A percentile compares a stretch with the other conserved stretches of the same genome.
Evolutionary conservation across 495 filamentous ascomycete genomes (phyloP).

Genomic region (Apiosordaria backusii): DNA sequence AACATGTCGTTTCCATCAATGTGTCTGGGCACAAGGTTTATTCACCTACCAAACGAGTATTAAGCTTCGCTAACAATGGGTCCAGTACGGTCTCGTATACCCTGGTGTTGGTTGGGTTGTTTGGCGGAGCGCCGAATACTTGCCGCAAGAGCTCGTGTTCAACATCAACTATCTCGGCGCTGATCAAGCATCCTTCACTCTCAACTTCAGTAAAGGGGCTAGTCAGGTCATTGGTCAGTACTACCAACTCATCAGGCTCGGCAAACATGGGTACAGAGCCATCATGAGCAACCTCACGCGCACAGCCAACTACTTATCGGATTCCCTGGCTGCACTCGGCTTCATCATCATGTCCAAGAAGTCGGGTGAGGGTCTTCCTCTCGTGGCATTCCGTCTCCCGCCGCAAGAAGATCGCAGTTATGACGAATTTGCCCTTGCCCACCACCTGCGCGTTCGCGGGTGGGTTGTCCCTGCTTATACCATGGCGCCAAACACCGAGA

Average conservation of each 20-base stretch:
- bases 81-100: slow-evolving; percentile 63
- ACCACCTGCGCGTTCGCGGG: slow-evolving; percentile 74
- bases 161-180: slow-evolving; percentile 97
- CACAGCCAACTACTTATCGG: slow-evolving; percentile 74
- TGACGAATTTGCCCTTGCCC: slow-evolving; percentile 80
- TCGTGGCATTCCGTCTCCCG: slow-evolving; percentile 79
- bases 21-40: slow-evolving; percentile 89
- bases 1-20: slow-evolving; percentile 87
- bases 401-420: slow-evolving; percentile 56
- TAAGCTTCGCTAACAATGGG: slow-evolving; percentile 4
- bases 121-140: slow-evolving; percentile 77
- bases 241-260: slow-evolving; percentile 90
- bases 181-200: slow-evolving; percentile 93
- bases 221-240: slow-evolving; percentile 93
- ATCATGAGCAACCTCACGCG: slow-evolving; percentile 88
- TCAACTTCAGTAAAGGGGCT: slow-evolving; percentile 93
- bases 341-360: slow-evolving; percentile 83
- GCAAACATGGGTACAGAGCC: slow-evolving; percentile 78
- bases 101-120: slow-evolving; percentile 91
- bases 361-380: slow-evolving; percentile 68
- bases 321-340: slow-evolving; percentile 63
- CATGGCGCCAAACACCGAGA: slow-evolving; percentile 79
- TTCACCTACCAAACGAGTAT: slow-evolving; percentile 16
- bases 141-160: slow-evolving; percentile 89
- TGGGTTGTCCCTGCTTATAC: slow-evolving; percentile 95